Conservation (phyloP, 2,329 filamentous ascomycete genomes). For the Xylariaceae sp. region DNA sequence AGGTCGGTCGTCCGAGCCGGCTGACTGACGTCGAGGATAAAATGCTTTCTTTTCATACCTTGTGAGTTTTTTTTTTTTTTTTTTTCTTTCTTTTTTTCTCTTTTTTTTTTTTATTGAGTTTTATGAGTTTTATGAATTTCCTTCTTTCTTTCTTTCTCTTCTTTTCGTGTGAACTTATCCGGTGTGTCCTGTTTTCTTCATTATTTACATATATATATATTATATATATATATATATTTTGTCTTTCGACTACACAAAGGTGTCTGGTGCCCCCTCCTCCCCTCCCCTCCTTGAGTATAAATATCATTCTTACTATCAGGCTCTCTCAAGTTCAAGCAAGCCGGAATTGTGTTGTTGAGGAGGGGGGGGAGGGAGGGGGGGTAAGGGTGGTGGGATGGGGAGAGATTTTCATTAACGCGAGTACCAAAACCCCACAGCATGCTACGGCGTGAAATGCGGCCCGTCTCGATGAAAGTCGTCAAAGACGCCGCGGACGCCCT, state of each 20-base stretch:
- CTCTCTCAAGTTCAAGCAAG: no score
- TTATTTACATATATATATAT: no score
- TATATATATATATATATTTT: no score
- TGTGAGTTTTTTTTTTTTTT: constrained; percentile 3
- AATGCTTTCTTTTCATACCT: constrained; percentile 13
- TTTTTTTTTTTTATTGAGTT: not conserved
- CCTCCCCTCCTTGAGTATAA: no score
- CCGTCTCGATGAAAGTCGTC: constrained; percentile 3
- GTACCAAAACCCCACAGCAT: constrained; percentile 1
- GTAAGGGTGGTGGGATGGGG: no score
- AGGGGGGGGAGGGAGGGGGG: no score
- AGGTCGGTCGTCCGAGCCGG: constrained; percentile 7
- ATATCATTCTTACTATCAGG: no score
- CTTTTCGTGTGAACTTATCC: no score
- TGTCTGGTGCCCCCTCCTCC: no score
- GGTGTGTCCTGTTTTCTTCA: no score
- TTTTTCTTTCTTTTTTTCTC: not conserved
- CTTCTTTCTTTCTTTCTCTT: not conserved
- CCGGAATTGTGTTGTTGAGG: no score
- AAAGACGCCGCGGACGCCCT: constrained; percentile 12
- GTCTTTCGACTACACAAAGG: no score
- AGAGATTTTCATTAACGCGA: not conserved
- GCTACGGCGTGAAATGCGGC: constrained; percentile 6
- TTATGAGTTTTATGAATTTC: not conserved
- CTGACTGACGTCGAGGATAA: constrained; percentile 13